Conservation (phyloP, 306 rosid species). For the Adenanthera pavonina region DNA sequence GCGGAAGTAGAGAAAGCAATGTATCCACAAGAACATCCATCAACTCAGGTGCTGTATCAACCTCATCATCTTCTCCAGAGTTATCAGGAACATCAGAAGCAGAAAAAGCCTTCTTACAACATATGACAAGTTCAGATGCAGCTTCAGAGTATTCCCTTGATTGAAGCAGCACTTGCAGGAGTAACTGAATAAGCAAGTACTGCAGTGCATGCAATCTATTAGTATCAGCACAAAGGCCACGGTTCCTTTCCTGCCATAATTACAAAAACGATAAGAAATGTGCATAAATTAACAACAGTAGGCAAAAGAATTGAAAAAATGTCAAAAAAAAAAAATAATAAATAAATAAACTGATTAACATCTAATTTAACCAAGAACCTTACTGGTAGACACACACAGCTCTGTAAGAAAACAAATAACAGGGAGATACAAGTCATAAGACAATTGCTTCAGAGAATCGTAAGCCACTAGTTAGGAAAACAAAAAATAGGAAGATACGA, state of each 20-base stretch:
- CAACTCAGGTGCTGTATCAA: constrained; percentile 66
- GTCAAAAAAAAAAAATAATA: background rate
- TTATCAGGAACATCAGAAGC: constrained; percentile 63
- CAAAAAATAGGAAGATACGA: background rate
- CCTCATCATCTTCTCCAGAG: constrained; percentile 71
- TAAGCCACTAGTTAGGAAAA: background rate
- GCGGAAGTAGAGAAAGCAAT: constrained; percentile 80
- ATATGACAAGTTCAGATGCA: constrained; percentile 79
- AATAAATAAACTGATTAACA: constrained; percentile 1
- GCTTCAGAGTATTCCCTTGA: constrained; percentile 88
- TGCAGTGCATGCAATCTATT: constrained; percentile 74
- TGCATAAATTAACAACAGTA: background rate
- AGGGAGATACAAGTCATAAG: background rate
- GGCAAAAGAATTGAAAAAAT: constrained; percentile 12
- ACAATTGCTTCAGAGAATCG: constrained; percentile 15
- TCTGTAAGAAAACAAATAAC: background rate
- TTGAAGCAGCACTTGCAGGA: constrained; percentile 82
- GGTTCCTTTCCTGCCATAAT: constrained; percentile 74
- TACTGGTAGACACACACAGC: background rate
- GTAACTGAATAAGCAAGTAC: constrained; percentile 89
- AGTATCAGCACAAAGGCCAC: constrained; percentile 53
- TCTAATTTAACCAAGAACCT: constrained; percentile 1
- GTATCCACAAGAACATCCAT: constrained; percentile 97
- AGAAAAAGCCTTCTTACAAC: constrained; percentile 78
- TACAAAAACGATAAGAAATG: constrained; percentile 17